A percentile compares a stretch with the other conserved stretches of the same genome.
Evolutionary conservation across 2,329 filamentous ascomycete genomes (phyloP).

Genomic region (Pezicula neosporulosa): DNA sequence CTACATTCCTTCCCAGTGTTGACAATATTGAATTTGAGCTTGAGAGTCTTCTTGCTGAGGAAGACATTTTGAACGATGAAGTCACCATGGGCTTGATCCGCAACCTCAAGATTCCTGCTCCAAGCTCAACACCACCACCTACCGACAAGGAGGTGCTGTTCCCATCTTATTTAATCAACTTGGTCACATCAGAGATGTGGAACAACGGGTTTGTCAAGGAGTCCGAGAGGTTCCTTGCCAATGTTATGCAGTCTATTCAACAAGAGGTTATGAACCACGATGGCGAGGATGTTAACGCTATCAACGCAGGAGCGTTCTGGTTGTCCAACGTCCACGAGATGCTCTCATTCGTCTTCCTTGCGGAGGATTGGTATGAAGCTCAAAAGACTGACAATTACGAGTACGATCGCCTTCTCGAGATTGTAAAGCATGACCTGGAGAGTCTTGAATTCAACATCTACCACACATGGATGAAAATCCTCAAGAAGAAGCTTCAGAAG

Average conservation of each 20-base stretch:
- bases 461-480: constrained; percentile 99
- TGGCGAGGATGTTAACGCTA: constrained; percentile 74
- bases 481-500: constrained; percentile 99
- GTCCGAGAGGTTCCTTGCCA: constrained; percentile 96
- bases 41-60: constrained; percentile 88
- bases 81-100: constrained; percentile 94
- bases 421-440: constrained; percentile 98
- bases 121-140: constrained; percentile 80
- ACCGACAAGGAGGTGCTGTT: constrained; percentile 99
- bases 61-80: constrained; percentile 94
- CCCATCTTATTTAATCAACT: constrained; percentile 97
- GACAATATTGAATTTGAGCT: constrained; percentile 96
- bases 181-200: constrained; percentile 99
- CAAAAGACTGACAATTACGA: constrained; percentile 99
- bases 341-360: constrained; percentile 98
- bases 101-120: constrained; percentile 93
- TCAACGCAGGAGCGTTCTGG: constrained; percentile 98
- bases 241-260: constrained; percentile 99
- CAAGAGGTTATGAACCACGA: constrained; percentile 99
- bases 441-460: constrained; percentile 99
- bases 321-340: constrained; percentile 99
- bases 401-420: constrained; percentile 94
- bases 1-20: constrained; percentile 73
- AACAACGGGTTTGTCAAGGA: constrained; percentile 99
- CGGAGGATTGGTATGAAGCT: constrained; percentile 98